Conservation (phyloP, 768 basidiomycete genomes). For the Auricularia sp. region DNA sequence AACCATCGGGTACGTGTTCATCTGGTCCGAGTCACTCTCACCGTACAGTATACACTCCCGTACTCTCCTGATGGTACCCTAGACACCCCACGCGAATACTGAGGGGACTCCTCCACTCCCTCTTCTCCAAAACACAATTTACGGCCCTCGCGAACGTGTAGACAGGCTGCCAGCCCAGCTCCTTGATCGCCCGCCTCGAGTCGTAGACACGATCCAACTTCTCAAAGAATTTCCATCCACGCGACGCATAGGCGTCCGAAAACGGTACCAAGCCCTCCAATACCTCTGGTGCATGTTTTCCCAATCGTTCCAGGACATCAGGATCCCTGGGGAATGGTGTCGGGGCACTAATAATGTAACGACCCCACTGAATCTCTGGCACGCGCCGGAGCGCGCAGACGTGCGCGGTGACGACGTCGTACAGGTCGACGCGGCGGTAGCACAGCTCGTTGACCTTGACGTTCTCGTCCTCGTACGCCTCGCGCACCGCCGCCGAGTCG, state of each 20-base stretch:
- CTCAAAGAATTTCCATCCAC: not conserved
- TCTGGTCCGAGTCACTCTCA: not conserved
- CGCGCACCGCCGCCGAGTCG: not conserved
- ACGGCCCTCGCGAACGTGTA: not conserved
- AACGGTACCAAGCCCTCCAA: not conserved
- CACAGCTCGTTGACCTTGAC: constrained; percentile 1
- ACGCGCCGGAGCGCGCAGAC: not conserved
- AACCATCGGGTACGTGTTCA: too few relatives aligned
- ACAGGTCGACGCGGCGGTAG: not conserved
- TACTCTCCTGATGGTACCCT: not conserved
- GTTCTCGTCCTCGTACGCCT: not conserved
- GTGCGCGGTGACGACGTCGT: not conserved
- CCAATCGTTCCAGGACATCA: not conserved
- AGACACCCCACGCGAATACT: not conserved
- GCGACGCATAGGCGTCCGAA: not conserved
- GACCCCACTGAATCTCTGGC: not conserved
- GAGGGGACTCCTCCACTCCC: constrained; percentile 2
- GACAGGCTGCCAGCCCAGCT: not conserved
- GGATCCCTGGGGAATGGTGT: not conserved
- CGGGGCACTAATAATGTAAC: not conserved
- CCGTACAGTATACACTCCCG: not conserved
- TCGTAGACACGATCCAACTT: not conserved
- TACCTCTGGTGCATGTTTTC: not conserved
- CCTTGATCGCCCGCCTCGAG: not conserved
- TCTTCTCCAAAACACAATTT: not conserved